Evolutionary conservation across 2,329 filamentous ascomycete genomes (phyloP), one percentile per base, ranked within the genome.

Genomic region (Alternaria hordeiaustralica): DNA sequence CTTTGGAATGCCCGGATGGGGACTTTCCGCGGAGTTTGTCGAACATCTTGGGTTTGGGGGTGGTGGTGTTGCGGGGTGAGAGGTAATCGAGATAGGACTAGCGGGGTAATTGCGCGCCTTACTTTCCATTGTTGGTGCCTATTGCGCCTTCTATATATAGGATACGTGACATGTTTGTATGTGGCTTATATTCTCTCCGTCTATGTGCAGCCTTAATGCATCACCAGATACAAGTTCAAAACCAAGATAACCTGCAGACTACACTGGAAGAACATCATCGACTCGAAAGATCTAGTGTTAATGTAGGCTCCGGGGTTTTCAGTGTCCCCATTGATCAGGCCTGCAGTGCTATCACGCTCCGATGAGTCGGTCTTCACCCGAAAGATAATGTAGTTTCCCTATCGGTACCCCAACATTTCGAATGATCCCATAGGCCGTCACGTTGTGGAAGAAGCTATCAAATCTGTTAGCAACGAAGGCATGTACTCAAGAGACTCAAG

Each of bases 1-100:
- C 55, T 58, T 71, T 67, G 36, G 67, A 66, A 44, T 64, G 65
- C 1, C 56, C 20, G n/a, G 41, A 44, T n/a, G 58, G 58, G 6
- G 65, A 61, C 26, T 69, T 67, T n/a, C 58, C 65, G 6, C 67
- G 67, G 2, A 69, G 30, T 41, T n/a, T 65, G 20, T 68, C 65
- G 33, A 69, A 68, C 67, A 69, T 69, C 2, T n/a, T 62, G 26
- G 43, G 30, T 21, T 15, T n/a, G 28, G 23, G 25, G 41, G 20
- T 36, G 13, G 2, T 30, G 21, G 18, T 13, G 20, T 44, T 26
- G 53, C 21, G 26, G 5, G 20, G 18, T 20, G 47, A 18, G 36
- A 41, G 36, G 5, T 18, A 10, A 41, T 41, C 36, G 36, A 41
- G 36, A 41, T 4, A 18, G 36, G 15, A 41, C 36, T 41, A 18